A percentile compares a stretch with the other conserved stretches of the same genome.
Conservation (phyloP, 345 rosid species). For the Toxicodendron radicans region DNA sequence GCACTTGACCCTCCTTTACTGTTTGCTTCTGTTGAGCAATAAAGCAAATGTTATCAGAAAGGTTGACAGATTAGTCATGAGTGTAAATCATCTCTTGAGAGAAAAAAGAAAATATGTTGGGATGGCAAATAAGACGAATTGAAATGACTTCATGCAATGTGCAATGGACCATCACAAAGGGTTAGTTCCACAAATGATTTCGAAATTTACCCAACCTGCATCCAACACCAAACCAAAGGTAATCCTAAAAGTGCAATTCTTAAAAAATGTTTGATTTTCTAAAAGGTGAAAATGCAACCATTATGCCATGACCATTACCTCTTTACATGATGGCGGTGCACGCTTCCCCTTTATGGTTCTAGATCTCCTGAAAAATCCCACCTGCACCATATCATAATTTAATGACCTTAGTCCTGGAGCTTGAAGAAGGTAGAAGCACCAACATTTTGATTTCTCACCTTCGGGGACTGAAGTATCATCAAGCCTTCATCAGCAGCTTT, state of each 20-base stretch:
- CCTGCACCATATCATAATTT: conserved; percentile 46
- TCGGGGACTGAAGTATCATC: conserved; percentile 71
- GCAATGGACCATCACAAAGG: not conserved
- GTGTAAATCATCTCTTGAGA: not conserved
- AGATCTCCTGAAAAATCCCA: conserved; percentile 78
- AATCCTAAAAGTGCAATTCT: not conserved
- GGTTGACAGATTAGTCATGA: conserved; percentile 7
- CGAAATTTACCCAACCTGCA: not conserved
- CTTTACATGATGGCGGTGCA: conserved; percentile 82
- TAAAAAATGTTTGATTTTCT: not conserved
- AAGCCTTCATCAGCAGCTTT: conserved; percentile 79
- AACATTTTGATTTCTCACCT: conserved; percentile 43
- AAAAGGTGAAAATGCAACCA: conserved; percentile 3
- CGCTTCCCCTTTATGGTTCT: conserved; percentile 80
- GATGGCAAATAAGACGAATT: not conserved
- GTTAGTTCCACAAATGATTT: not conserved
- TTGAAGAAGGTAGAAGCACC: conserved; percentile 17
- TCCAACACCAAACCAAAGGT: not conserved
- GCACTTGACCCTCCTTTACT: conserved; percentile 87
- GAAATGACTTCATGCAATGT: not conserved
- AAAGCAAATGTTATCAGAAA: conserved; percentile 22
- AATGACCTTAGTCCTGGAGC: conserved; percentile 15
- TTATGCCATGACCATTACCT: conserved; percentile 43
- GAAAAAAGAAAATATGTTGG: not conserved
- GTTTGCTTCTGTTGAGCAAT: conserved; percentile 64